A percentile compares a stretch with the other conserved stretches of the same genome.
These are phyloP conservation scores for Leptographium galeiforme DNA, from an alignment of 2,329 filamentous ascomycete species.

Conservation along the genomic window DNA sequence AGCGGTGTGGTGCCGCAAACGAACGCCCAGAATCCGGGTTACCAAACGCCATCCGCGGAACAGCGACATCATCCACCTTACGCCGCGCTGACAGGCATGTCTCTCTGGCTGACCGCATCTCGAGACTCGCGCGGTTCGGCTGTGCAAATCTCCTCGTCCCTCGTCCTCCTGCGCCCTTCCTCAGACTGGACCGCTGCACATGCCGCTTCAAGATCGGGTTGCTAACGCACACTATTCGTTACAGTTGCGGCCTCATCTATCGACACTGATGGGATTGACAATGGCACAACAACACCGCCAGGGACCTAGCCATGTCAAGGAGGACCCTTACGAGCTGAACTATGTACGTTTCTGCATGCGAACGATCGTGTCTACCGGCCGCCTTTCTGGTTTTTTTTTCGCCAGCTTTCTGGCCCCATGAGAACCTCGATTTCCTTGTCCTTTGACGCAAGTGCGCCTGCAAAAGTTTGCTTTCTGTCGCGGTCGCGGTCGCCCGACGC, in stretches of 20 bases:
- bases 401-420: neutral
- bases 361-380: neutral
- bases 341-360: slow-evolving; percentile 9
- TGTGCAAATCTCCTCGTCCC: neutral
- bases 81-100: neutral
- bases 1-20: neutral
- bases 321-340: slow-evolving; percentile 30
- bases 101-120: neutral
- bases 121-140: neutral
- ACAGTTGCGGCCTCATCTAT: slow-evolving; percentile 1
- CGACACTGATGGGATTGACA: slow-evolving; percentile 25
- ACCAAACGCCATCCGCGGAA: neutral
- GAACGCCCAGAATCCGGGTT: neutral
- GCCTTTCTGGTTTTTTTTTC: neutral
- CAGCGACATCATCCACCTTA: neutral
- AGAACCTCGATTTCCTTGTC: no score
- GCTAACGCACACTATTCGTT: slow-evolving; percentile 1
- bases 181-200: neutral
- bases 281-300: slow-evolving; percentile 33
- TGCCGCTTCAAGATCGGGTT: neutral
- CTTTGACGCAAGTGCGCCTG: no score
- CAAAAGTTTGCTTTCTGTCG: no score
- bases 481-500: neutral
- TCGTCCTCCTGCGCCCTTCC: neutral
- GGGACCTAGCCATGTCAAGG: slow-evolving; percentile 28